Conservation (phyloP, 352 stramenopile genomes). For the Pythium biforme region DNA sequence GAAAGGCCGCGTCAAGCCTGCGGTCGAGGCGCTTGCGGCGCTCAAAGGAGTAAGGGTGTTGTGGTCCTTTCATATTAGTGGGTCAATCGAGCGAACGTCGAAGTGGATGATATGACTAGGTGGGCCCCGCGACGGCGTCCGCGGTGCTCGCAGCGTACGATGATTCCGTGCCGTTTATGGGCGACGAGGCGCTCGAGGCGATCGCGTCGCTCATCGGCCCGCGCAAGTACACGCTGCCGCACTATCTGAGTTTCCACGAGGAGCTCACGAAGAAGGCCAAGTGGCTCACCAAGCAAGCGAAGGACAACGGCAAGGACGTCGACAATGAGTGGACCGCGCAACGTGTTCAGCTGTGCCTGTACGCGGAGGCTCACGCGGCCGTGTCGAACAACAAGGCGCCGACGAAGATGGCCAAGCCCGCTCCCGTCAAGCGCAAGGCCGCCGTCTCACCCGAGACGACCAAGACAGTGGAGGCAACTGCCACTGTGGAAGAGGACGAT, state of each 20-base stretch:
- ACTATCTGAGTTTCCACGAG: conserved; percentile 65
- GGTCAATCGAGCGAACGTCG: background rate
- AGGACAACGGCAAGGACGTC: conserved; percentile 13
- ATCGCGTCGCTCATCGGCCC: conserved; percentile 62
- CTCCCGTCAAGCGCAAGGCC: conserved; percentile 19
- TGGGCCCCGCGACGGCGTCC: conserved; percentile 75
- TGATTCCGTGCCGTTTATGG: conserved; percentile 69
- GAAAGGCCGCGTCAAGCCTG: conserved; percentile 33
- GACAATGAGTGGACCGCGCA: conserved; percentile 56
- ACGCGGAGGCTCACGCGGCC: conserved; percentile 32
- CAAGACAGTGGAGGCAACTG: background rate
- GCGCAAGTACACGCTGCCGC: conserved; percentile 75
- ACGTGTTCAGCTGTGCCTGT: conserved; percentile 71
- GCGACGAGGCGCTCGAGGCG: conserved; percentile 73
- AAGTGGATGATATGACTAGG: conserved; percentile 28
- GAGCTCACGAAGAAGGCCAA: conserved; percentile 51
- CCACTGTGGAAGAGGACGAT: background rate
- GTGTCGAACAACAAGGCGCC: background rate
- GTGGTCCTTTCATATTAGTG: background rate
- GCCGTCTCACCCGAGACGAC: background rate
- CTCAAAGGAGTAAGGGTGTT: conserved; percentile 66
- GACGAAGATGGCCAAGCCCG: conserved; percentile 7
- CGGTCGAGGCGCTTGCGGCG: conserved; percentile 47
- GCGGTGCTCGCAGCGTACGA: conserved; percentile 74
- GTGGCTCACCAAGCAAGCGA: conserved; percentile 49